phyloP scores from a whole-genome alignment of 1,284 basidiomycete species.

The Fistulina hepatica region DNA sequence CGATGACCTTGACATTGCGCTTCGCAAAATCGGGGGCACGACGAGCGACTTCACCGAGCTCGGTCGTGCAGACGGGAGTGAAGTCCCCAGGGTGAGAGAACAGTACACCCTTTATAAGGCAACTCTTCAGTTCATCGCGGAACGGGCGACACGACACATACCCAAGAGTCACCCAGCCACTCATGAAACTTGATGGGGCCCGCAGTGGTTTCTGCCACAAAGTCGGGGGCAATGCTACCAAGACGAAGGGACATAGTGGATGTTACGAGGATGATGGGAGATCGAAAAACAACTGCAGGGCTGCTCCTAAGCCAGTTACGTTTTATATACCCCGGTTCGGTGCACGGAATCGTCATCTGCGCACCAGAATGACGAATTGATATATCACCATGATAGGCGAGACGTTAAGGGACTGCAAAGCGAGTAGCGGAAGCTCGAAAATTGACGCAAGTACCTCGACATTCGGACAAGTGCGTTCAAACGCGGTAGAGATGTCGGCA shows the following conservation, averaged over 20 bases:
- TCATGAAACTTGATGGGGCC: conserved; percentile 84
- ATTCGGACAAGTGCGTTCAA: too few species aligned
- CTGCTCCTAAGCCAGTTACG: too few species aligned
- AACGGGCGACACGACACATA: conserved; percentile 22
- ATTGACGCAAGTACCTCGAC: too few species aligned
- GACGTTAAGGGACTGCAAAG: too few species aligned
- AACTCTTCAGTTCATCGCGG: conserved; percentile 12
- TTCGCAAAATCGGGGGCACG: conserved; percentile 76
- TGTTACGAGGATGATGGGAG: background rate
- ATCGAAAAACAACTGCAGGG: too few species aligned
- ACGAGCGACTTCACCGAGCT: conserved; percentile 91
- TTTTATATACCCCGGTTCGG: too few species aligned
- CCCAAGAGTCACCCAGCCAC: conserved; percentile 86
- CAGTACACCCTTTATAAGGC: conserved; percentile 51
- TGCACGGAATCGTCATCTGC: too few species aligned
- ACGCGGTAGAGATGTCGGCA: too few species aligned
- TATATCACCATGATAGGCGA: too few species aligned
- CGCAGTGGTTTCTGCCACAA: conserved; percentile 72
- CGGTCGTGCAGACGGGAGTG: conserved; percentile 88
- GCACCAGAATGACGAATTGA: too few species aligned
- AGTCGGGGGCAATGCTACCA: conserved; percentile 73
- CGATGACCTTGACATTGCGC: conserved; percentile 89
- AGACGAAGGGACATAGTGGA: conserved; percentile 45
- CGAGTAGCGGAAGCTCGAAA: too few species aligned
- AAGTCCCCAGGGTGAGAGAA: conserved; percentile 92